Base-by-base conservation (phyloP, 306 rosid genomes). In the Albizia julibrissin region DNA sequence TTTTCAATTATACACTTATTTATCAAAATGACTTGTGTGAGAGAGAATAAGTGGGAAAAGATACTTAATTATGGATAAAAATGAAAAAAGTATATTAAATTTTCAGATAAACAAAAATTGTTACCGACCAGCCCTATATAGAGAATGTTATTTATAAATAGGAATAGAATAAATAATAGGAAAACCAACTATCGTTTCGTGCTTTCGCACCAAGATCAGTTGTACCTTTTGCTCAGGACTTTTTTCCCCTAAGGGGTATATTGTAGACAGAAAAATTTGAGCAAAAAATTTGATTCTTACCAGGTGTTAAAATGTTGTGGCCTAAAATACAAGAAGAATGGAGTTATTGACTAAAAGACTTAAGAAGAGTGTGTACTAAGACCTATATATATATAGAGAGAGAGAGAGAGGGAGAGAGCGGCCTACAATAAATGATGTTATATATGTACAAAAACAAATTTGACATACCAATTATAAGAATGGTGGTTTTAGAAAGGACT, bases 401-500 rank as follows among this genome's bases (percentile, higher is more conserved):
- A 37, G 0, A 37, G 1, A 29, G 1, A 29, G 13, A 43, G 46
- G 12, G 46, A 8, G 5, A 18, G 59, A 49, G 83, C 40, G 29
- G 75, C 54, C 19, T 33, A 78, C 33, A 69, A 70, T 21, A 80
- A 21, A 80, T 29, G 46, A 16, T 77, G 80, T 85, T 18, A 47
- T 18, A 47, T 18, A 81, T 40, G 74, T 69, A 69, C 74, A 69
- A 22, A 19, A 71, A 71, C 6, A 71, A 43, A 71, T 43, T 6
- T 26, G 5, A 44, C 10, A 4, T 70, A 37, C 29, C 11, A 21
- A 37, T 12, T 70, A 50, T 15, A 16, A 0, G n/a, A 24, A 24
- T 70, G 52, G 15, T 18, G 12, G 22, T 54, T 77, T 85, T 85
- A 95, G 87, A 95, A 95, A 37, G 98, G 99, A 86, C 99, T 95